These are phyloP conservation scores for Hyphodiscus sp. DNA, from an alignment of 2,329 filamentous ascomycete species.

Conservation along the genomic window DNA sequence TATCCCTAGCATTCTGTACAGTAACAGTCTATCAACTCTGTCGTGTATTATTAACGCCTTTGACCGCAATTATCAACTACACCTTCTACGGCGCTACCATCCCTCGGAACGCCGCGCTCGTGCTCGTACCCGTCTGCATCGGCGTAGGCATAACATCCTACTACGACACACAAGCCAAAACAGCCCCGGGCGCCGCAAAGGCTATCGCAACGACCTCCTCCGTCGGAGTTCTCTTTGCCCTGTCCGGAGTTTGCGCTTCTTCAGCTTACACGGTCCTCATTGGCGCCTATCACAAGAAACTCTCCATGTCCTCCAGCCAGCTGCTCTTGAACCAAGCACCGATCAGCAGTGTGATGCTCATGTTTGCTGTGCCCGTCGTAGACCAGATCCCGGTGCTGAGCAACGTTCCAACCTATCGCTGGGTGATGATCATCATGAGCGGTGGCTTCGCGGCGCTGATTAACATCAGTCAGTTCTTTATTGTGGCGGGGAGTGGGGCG, in stretches of 20 bases:
- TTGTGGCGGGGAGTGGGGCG: slow-evolving; percentile 30
- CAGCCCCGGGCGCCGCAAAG: slow-evolving; percentile 23
- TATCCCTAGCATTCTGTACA: slow-evolving; percentile 24
- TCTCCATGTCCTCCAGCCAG: slow-evolving; percentile 37
- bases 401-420: slow-evolving; percentile 29
- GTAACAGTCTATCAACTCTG: slow-evolving; percentile 28
- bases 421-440: slow-evolving; percentile 34
- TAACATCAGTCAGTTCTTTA: slow-evolving; percentile 29
- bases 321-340: slow-evolving; percentile 39
- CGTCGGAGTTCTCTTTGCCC: slow-evolving; percentile 55
- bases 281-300: slow-evolving; percentile 36
- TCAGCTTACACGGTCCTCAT: slow-evolving; percentile 30
- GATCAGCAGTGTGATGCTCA: slow-evolving; percentile 35
- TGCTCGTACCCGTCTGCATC: slow-evolving; percentile 32
- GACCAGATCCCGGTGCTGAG: slow-evolving; percentile 32
- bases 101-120: slow-evolving; percentile 19
- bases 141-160: slow-evolving; percentile 41
- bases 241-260: slow-evolving; percentile 50
- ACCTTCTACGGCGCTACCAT: slow-evolving; percentile 23
- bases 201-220: slow-evolving; percentile 45
- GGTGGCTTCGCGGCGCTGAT: slow-evolving; percentile 35
- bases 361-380: slow-evolving; percentile 37
- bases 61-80: slow-evolving; percentile 27
- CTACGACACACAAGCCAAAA: slow-evolving; percentile 34
- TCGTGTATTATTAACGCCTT: slow-evolving; percentile 26